These are phyloP conservation scores for Quercus lobata DNA, from an alignment of 331 rosid genomes.

Conservation along the genomic window DNA sequence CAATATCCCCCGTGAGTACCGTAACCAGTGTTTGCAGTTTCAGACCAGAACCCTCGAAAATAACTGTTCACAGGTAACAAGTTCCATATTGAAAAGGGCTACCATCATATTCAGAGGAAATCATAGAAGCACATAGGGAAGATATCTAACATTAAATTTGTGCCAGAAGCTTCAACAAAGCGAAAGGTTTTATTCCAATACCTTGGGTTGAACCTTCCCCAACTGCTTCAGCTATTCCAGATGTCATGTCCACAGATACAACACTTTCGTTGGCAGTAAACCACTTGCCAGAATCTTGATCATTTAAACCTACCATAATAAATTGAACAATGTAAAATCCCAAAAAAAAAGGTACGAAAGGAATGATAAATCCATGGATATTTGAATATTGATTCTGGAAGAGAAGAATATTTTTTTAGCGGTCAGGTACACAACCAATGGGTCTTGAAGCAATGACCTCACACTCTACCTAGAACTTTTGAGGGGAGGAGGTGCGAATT, in stretches of 20 bases:
- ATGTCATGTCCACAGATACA: conserved; percentile 47
- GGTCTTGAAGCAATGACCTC: no score
- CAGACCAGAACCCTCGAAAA: conserved; percentile 50
- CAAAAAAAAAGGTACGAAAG: background rate
- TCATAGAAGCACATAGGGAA: background rate
- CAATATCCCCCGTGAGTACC: conserved; percentile 45
- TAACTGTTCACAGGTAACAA: conserved; percentile 50
- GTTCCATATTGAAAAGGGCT: conserved; percentile 11
- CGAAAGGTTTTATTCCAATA: conserved; percentile 21
- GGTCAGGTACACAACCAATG: no score
- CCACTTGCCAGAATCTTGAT: conserved; percentile 76
- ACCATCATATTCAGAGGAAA: conserved; percentile 19
- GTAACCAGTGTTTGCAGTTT: conserved; percentile 62
- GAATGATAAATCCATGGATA: background rate
- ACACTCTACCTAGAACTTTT: no score
- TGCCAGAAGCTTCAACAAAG: background rate
- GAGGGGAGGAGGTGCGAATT: no score
- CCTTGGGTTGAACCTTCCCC: conserved; percentile 91
- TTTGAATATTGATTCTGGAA: background rate
- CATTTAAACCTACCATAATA: conserved; percentile 56
- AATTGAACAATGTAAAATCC: conserved; percentile 18
- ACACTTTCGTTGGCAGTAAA: conserved; percentile 63
- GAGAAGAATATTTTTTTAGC: background rate
- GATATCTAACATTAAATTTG: background rate
- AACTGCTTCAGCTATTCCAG: conserved; percentile 73